A percentile compares a stretch with the other conserved stretches of the same genome.
These are phyloP conservation scores for Scedosporium apiospermum DNA, from an alignment of 2,329 filamentous ascomycete species.

Conservation along the genomic window DNA sequence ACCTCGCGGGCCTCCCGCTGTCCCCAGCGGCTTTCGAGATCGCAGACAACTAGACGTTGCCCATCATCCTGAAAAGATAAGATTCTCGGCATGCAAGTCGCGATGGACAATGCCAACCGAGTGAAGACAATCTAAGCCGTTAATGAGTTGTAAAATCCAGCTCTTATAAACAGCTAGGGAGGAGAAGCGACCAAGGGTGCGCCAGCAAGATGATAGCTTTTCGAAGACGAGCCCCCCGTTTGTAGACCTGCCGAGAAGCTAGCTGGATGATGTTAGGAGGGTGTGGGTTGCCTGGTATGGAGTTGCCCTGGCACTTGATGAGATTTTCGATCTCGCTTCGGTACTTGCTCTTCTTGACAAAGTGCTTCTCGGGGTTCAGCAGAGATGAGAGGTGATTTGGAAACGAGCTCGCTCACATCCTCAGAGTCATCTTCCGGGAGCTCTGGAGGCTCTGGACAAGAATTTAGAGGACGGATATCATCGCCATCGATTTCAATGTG, in stretches of 20 bases:
- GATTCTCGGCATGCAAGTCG: slow-evolving; percentile 15
- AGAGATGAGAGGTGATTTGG: slow-evolving; percentile 10
- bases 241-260: not conserved
- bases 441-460: not conserved
- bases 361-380: slow-evolving; percentile 16
- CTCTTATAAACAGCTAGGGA: slow-evolving; percentile 11
- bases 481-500: not conserved
- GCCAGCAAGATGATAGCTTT: not conserved
- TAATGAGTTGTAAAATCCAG: slow-evolving; percentile 16
- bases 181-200: slow-evolving; percentile 5
- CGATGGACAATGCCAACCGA: slow-evolving; percentile 18
- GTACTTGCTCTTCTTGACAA: slow-evolving; percentile 18
- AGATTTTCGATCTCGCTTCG: slow-evolving; percentile 17
- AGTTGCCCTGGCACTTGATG: slow-evolving; percentile 14
- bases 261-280: not conserved
- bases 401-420: not conserved
- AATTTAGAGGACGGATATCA: not conserved
- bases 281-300: not conserved
- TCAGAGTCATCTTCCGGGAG: not conserved
- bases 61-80: slow-evolving; percentile 14
- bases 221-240: not conserved
- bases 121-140: slow-evolving; percentile 15
- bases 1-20: slow-evolving; percentile 15
- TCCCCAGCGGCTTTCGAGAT: slow-evolving; percentile 19
- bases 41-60: slow-evolving; percentile 13